Conservation (phyloP, 2,329 filamentous ascomycete genomes). For the Apiospora hydei region DNA sequence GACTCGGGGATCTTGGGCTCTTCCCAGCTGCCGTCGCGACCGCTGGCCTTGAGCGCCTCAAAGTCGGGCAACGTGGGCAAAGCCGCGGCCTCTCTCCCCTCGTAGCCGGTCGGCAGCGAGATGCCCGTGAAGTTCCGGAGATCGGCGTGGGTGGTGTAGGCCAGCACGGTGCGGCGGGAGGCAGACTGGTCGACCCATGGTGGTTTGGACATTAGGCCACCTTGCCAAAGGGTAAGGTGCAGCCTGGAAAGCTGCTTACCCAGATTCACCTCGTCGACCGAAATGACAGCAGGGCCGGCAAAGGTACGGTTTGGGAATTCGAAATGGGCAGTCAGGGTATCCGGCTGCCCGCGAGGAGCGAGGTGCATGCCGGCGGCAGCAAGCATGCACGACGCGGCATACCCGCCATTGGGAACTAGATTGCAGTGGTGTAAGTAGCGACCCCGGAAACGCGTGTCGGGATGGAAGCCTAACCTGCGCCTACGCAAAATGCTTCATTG, state of each 20-base stretch:
- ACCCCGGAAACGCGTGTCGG: too few species aligned
- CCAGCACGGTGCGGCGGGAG: constrained; percentile 29
- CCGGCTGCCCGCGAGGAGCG: constrained; percentile 28
- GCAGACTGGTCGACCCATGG: constrained; percentile 29
- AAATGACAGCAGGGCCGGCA: constrained; percentile 31
- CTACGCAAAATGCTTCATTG: constrained; percentile 33
- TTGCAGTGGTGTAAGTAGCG: neutral
- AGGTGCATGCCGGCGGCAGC: constrained; percentile 33
- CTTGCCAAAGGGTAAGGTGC: constrained; percentile 37
- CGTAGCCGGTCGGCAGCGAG: constrained; percentile 29
- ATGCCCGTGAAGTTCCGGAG: constrained; percentile 27
- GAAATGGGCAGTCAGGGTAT: constrained; percentile 33
- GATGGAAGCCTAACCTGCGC: constrained; percentile 36
- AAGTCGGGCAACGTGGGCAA: constrained; percentile 32
- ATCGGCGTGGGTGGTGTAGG: constrained; percentile 30
- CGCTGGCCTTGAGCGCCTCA: constrained; percentile 25
- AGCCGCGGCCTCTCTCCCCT: constrained; percentile 19
- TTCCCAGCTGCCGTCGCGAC: constrained; percentile 34
- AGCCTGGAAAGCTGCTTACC: constrained; percentile 34
- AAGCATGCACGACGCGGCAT: constrained; percentile 35
- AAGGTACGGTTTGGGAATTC: constrained; percentile 32
- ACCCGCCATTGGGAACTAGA: constrained; percentile 40
- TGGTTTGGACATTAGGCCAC: constrained; percentile 27
- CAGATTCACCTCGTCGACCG: constrained; percentile 37
- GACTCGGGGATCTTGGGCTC: constrained; percentile 26